Evolutionary conservation across 441 rosid genomes (phyloP).

Genomic region (Populus hybrid): DNA sequence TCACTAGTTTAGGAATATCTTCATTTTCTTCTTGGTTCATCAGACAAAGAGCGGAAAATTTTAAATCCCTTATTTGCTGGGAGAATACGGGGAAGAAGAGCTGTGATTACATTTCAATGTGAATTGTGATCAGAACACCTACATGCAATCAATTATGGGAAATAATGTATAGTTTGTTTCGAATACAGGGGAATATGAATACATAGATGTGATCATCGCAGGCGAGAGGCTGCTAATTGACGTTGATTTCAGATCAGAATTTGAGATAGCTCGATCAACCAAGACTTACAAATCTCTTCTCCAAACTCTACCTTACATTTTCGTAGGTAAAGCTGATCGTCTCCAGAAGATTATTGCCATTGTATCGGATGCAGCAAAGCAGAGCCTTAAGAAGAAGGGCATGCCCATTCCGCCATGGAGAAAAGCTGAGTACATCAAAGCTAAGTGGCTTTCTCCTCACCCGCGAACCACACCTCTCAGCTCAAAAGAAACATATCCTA

Average conservation of each 20-base stretch:
- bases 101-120: background rate
- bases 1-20: background rate
- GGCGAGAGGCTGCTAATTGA: slow-evolving; percentile 69
- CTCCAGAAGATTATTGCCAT: slow-evolving; percentile 60
- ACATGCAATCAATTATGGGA: background rate
- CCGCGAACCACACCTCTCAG: slow-evolving; percentile 25
- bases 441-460: slow-evolving; percentile 73
- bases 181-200: slow-evolving; percentile 66
- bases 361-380: slow-evolving; percentile 63
- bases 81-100: background rate
- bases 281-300: slow-evolving; percentile 61
- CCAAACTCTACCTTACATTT: slow-evolving; percentile 59
- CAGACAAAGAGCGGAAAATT: background rate
- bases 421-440: slow-evolving; percentile 64
- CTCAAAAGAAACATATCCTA: slow-evolving; percentile 3
- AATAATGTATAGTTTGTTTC: background rate
- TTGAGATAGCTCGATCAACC: slow-evolving; percentile 82
- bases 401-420: slow-evolving; percentile 91
- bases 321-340: slow-evolving; percentile 66
- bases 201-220: slow-evolving; percentile 56
- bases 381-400: slow-evolving; percentile 79
- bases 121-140: background rate
- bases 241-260: slow-evolving; percentile 74
- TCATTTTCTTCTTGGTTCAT: background rate
- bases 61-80: background rate